A percentile compares a stretch with the other conserved stretches of the same genome.
phyloP scores from a whole-genome alignment of 2,329 filamentous ascomycete genomes.

The Setomelanomma holmii region DNA sequence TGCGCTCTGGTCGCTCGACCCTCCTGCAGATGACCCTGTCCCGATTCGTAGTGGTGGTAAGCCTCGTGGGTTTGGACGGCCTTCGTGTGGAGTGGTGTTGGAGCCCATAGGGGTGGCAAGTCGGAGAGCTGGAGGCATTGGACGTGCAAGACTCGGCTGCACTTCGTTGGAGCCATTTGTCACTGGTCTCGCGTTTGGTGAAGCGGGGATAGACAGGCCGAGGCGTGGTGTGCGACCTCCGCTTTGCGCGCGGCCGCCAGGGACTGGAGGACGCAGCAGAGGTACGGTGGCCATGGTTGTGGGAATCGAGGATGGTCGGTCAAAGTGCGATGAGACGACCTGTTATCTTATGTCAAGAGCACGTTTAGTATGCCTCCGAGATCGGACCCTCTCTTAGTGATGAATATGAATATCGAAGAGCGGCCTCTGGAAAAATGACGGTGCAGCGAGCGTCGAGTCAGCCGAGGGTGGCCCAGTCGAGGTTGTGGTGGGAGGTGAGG shows the following conservation, averaged over 20 bases:
- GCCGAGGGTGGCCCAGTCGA: conserved; percentile 8
- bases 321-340: conserved; percentile 37
- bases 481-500: conserved; percentile 20
- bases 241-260: conserved; percentile 65
- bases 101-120: conserved; percentile 89
- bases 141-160: conserved; percentile 53
- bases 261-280: conserved; percentile 82
- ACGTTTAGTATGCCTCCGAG: not conserved
- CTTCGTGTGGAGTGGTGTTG: conserved; percentile 73
- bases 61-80: conserved; percentile 61
- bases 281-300: conserved; percentile 76
- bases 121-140: conserved; percentile 76
- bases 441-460: conserved; percentile 14
- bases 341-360: conserved; percentile 6
- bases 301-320: conserved; percentile 28
- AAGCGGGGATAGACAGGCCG: conserved; percentile 88
- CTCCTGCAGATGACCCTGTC: conserved; percentile 69
- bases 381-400: not conserved
- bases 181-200: conserved; percentile 81
- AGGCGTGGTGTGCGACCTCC: conserved; percentile 75
- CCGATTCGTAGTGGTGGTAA: conserved; percentile 62
- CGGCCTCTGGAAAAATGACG: not conserved
- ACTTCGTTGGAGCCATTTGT: conserved; percentile 63
- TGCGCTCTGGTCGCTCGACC: conserved; percentile 80
- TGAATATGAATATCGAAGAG: not conserved